A percentile compares a stretch with the other conserved stretches of the same genome.
Conservation (phyloP, 1,284 basidiomycete genomes). For the Irpex lacteus region DNA sequence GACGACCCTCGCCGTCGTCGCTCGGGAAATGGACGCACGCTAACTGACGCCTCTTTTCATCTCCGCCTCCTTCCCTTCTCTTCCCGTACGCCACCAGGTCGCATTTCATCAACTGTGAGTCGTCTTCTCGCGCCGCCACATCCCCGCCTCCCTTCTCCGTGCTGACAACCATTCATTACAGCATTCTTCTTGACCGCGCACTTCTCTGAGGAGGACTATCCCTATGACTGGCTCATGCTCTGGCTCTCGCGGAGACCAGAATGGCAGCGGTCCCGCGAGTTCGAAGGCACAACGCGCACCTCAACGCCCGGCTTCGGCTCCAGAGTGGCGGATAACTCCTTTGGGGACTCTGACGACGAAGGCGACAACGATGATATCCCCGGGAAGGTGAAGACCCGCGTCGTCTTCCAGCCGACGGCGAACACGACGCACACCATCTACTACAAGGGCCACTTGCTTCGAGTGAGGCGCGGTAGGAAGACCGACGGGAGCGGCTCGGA, state of each 20-base stretch:
- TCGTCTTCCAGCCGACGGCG: constrained; percentile 80
- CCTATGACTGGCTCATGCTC: constrained; percentile 81
- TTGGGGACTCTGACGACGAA: constrained; percentile 51
- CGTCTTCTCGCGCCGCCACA: not conserved
- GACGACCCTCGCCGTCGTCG: not conserved
- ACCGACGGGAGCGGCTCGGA: constrained; percentile 62
- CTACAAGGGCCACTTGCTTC: constrained; percentile 77
- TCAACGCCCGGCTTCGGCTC: constrained; percentile 48
- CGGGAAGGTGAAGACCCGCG: constrained; percentile 70
- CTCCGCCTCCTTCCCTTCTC: constrained; percentile 2
- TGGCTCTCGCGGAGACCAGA: constrained; percentile 78
- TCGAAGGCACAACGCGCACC: constrained; percentile 77
- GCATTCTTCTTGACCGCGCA: constrained; percentile 85
- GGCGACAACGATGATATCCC: constrained; percentile 51
- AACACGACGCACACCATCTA: constrained; percentile 83
- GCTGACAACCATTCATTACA: constrained; percentile 26
- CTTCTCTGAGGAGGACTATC: constrained; percentile 82
- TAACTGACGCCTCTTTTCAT: not conserved
- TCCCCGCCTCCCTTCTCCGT: constrained; percentile 11
- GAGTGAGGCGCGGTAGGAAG: constrained; percentile 67
- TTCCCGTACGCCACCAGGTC: constrained; percentile 43
- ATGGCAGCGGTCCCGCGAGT: constrained; percentile 81
- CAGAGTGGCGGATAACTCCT: constrained; percentile 51
- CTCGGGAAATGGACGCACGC: constrained; percentile 7
- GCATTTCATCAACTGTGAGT: constrained; percentile 79